Evolutionary conservation across 164 flowering plant genomes (phyloP), one percentile per base, ranked within the genome.

Genomic region (Hamamelis virginiana): DNA sequence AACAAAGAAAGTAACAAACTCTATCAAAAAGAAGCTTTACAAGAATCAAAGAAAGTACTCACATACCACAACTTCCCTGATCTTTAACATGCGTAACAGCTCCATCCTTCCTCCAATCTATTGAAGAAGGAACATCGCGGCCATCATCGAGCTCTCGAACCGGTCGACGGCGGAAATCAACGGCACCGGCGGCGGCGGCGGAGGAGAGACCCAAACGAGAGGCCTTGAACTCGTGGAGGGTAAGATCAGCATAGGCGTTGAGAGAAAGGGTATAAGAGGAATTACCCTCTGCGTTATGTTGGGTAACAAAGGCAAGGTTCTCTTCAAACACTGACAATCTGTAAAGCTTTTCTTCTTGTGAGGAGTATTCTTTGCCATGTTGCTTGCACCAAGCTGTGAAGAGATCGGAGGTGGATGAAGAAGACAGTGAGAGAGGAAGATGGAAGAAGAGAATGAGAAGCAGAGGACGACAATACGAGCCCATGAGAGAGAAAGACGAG

Each of bases 51-150:
- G n/a, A n/a, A n/a, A n/a, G n/a, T 38, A 23, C 57, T 22, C 21
- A 65, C 85, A 69, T 83, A 92, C 97, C 98, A 73, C 98, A 94
- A 64, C 85, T 83, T 8, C 84, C 95, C 76, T 94, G 98, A 81
- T 95, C 97, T 68, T 95, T 92, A 48, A 95, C 96, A 22, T 66
- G 21, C 12, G 98, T 92, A 48, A 92, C 98, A 1, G 92, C 98
- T 4, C 97, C 97, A 56, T 85, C 66, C 72, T 80, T 69, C 78
- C 97, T 83, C 98, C 98, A 95, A 86, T 95, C 98, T n/a, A 92
- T n/a, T 0, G 88, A 75, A 66, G 74, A 43, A 33, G 98, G 97
- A 69, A 92, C 64, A 26, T 77, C 85, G 5, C 62, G 65, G 14
- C 62, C 63, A 55, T 44, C 59, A 64, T 38, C 53, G 9, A 41